phyloP scores from a whole-genome alignment of 2,329 filamentous ascomycete genomes.

The Ilyonectria robusta region DNA sequence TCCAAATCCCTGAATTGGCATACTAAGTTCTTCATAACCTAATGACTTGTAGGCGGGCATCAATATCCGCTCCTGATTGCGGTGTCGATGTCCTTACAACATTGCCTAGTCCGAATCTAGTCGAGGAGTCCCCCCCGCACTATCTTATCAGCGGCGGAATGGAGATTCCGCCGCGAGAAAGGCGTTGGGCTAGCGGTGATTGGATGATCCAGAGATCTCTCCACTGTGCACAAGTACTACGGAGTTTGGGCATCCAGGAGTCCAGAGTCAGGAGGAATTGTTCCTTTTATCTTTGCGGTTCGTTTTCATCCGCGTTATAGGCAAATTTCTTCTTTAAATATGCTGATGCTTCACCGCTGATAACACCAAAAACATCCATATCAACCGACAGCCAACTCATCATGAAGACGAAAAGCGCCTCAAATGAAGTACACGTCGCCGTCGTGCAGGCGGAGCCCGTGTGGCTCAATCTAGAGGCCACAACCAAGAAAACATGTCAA shows the following conservation, averaged over 20 bases:
- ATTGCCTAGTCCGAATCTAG: neutral
- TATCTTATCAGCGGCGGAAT: conserved; percentile 3
- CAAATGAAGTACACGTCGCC: neutral
- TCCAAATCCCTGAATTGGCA: no score
- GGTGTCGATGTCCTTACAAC: no score
- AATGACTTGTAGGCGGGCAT: neutral
- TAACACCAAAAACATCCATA: no score
- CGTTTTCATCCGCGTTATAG: neutral
- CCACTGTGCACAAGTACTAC: neutral
- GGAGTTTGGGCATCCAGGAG: neutral
- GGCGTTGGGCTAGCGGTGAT: neutral
- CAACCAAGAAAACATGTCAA: neutral
- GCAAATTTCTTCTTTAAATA: neutral
- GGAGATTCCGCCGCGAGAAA: neutral
- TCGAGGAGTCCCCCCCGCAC: neutral
- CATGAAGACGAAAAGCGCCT: neutral
- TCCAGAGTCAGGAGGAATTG: neutral
- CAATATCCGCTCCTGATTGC: neutral
- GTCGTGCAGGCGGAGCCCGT: conserved; percentile 2
- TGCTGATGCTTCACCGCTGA: neutral
- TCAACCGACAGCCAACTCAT: neutral
- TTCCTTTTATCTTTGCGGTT: neutral
- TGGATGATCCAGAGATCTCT: neutral
- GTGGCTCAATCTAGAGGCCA: neutral
- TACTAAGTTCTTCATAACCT: neutral